Conservation (phyloP, 176 grass and related monocot species). For the Oryza officinalis region DNA sequence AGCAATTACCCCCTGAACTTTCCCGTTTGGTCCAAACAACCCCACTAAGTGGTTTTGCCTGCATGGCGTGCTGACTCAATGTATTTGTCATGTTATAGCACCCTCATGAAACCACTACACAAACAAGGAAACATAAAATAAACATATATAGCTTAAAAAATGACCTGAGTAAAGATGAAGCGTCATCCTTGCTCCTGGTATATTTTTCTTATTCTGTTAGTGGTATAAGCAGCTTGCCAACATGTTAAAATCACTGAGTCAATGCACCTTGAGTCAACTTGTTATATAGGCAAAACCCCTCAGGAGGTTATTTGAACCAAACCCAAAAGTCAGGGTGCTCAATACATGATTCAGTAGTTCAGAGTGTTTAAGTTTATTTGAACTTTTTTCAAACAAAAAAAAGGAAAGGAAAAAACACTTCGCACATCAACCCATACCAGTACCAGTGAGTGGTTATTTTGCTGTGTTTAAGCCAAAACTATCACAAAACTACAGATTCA, state of each 20-base stretch:
- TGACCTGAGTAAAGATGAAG: no score
- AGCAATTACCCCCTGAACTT: neutral
- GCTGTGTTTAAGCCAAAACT: neutral
- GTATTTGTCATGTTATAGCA: neutral
- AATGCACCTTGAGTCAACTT: neutral
- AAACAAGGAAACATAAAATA: neutral
- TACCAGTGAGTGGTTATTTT: constrained; percentile 10
- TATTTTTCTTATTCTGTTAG: neutral
- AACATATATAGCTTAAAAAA: neutral
- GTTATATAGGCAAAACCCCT: no score
- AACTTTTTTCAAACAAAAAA: neutral
- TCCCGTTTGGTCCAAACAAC: neutral
- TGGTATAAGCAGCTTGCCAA: neutral
- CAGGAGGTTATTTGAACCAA: neutral
- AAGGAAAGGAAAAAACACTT: neutral
- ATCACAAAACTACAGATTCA: neutral
- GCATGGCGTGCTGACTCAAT: neutral
- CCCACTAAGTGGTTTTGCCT: neutral
- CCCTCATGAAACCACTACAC: no score
- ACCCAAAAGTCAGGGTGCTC: neutral
- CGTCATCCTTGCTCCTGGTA: neutral
- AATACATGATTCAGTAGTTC: neutral
- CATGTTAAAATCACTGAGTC: neutral
- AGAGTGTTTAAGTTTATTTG: neutral
- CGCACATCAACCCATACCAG: constrained; percentile 13